phyloP scores from a whole-genome alignment of 2,329 filamentous ascomycete genomes.

The Zymoseptoria crescenta region DNA sequence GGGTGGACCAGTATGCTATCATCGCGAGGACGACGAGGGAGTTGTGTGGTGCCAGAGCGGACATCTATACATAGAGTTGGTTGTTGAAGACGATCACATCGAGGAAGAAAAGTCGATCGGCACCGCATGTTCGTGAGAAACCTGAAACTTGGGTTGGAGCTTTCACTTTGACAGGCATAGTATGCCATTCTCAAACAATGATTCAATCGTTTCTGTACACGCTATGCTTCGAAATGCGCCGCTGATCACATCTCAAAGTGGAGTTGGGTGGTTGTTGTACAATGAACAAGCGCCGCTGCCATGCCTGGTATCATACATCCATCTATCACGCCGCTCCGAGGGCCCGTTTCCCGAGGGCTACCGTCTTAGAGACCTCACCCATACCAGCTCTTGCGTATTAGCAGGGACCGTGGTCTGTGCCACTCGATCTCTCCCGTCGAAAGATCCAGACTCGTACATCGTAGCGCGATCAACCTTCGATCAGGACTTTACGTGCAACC shows the following conservation, averaged over 20 bases:
- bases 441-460: not conserved
- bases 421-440: not conserved
- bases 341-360: not conserved
- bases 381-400: not conserved
- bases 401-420: not conserved
- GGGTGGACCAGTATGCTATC: not conserved
- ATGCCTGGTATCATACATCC: constrained; percentile 1
- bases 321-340: not conserved
- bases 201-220: constrained; percentile 1
- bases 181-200: not conserved
- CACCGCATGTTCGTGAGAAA: not conserved
- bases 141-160: not conserved
- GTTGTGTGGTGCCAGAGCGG: not conserved
- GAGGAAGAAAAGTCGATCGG: not conserved
- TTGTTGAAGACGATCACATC: not conserved
- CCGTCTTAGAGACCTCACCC: not conserved
- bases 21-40: not conserved
- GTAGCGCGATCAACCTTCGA: constrained; percentile 10
- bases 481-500: constrained; percentile 19
- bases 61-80: not conserved
- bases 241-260: not conserved
- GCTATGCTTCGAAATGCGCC: constrained; percentile 1
- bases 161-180: not conserved
- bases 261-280: constrained; percentile 4
- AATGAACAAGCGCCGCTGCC: constrained; percentile 2